Percentiles rank a stretch among this genome's conserved stretches.
Conservation (phyloP, 169 alveolate species). For the Cryptosporidium bovis region DNA sequence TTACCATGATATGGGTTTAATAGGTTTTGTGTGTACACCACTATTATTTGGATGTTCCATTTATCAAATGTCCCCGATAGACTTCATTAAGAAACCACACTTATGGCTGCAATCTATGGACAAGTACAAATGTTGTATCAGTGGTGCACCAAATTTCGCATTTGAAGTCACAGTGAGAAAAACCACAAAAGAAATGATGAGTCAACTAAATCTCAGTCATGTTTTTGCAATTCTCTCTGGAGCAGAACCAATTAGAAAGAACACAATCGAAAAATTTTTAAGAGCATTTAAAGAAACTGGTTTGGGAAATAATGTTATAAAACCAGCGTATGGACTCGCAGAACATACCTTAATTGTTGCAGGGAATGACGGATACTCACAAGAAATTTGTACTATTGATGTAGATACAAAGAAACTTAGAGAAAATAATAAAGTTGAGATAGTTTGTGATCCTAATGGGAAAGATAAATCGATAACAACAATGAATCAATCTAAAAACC, state of each 20-base stretch:
- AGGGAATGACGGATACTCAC: conserved; percentile 65
- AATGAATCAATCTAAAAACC: background rate
- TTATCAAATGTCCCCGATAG: conserved; percentile 82
- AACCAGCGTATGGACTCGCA: conserved; percentile 83
- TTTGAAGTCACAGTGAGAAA: conserved; percentile 80
- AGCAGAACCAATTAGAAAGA: conserved; percentile 81
- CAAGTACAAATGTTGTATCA: conserved; percentile 76
- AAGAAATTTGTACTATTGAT: conserved; percentile 37
- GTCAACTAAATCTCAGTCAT: conserved; percentile 76
- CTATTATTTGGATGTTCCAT: conserved; percentile 78
- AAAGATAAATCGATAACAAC: background rate
- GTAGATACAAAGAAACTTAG: conserved; percentile 76
- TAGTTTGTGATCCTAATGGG: background rate
- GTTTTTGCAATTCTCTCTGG: conserved; percentile 80
- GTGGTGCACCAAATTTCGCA: conserved; percentile 85
- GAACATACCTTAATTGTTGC: conserved; percentile 82
- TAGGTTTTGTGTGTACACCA: conserved; percentile 81
- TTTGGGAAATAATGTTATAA: conserved; percentile 25
- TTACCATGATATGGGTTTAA: conserved; percentile 79
- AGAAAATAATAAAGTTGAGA: conserved; percentile 69
- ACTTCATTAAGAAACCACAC: conserved; percentile 80
- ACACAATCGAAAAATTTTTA: conserved; percentile 77
- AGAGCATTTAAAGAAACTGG: conserved; percentile 58
- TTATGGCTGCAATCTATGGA: conserved; percentile 81
- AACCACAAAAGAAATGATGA: conserved; percentile 75